These are phyloP conservation scores for Phycomyces blakesleeanus DNA, from an alignment of 192 early-diverging fungal genomes.

Conservation along the genomic window DNA sequence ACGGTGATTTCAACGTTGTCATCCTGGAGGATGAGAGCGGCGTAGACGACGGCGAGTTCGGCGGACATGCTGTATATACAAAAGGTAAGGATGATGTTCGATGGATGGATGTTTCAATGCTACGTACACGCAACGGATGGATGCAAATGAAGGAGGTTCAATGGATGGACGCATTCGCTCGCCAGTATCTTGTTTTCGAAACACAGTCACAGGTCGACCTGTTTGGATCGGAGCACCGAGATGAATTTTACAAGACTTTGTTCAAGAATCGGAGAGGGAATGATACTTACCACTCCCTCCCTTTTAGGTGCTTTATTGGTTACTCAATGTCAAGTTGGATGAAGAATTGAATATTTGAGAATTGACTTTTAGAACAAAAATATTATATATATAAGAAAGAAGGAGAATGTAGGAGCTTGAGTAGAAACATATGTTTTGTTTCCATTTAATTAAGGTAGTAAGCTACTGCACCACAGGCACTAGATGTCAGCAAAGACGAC, in stretches of 20 bases:
- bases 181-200: slow-evolving; percentile 4
- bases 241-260: neutral
- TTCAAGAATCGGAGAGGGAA: too few relatives aligned
- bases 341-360: too few relatives aligned
- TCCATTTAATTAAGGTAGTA: slow-evolving; percentile 12
- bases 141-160: slow-evolving; percentile 1
- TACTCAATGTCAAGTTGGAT: too few relatives aligned
- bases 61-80: slow-evolving; percentile 34
- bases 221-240: neutral
- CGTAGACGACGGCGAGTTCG: slow-evolving; percentile 61
- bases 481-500: slow-evolving; percentile 55
- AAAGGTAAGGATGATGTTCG: slow-evolving; percentile 14
- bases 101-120: slow-evolving; percentile 6
- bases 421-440: neutral
- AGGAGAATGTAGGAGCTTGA: neutral
- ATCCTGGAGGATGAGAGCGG: slow-evolving; percentile 97
- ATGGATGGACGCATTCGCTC: slow-evolving; percentile 8
- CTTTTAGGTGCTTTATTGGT: too few relatives aligned
- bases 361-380: too few relatives aligned
- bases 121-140: neutral
- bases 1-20: slow-evolving; percentile 96
- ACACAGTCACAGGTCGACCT: neutral
- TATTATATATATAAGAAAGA: too few relatives aligned
- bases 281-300: too few relatives aligned
- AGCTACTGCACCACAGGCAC: slow-evolving; percentile 33